Evolutionary conservation across 192 early-diverging fungal species (phyloP), one percentile per base, ranked within the genome.

Genomic region (Coemansia reversa): DNA sequence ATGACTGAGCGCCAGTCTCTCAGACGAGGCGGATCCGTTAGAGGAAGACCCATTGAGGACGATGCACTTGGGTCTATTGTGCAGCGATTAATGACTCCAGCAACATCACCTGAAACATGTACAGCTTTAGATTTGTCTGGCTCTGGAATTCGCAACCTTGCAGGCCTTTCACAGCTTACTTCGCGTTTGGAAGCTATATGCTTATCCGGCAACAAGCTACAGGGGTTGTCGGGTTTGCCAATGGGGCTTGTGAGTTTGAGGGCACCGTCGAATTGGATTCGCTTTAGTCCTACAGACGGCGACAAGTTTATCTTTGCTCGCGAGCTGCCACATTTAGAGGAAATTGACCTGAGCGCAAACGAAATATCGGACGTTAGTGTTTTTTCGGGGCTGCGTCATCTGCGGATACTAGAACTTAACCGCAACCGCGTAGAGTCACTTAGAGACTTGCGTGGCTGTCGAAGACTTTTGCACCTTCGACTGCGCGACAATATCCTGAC

Each of bases 191-290:
- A 81, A 51, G 35, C 73, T 14, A 81, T 81, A 54, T 59, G 63
- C 23, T 48, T 81, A 30, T 49, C 74, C 1, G 53, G 69, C 12
- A 81, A 81, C 65, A 81, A 81, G 58, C 68, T 81, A 33, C 72
- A 65, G 47, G 51, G 65, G 3, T 69, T 81, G 5, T n/a, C 65
- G 3, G 78, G 78, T 4, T 55, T 81, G 19, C 78, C 78, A 6
- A 67, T 52, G 5, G 73, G 73, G 18, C 59, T 75, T 27, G 78
- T 81, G 33, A 67, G 67, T 33, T 55, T 81, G 16, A 60, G 62
- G 5, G 78, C 73, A 24, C 61, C 78, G 45, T 71, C 78, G 7
- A 81, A 81, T 66, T 81, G 78, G 78, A 75, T 81, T 54, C 58
- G 69, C 23, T 81, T 75, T 24, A 68, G 66, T 59, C 22, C 58